Evolutionary conservation across 139 green algal species (phyloP), one percentile per base, ranked within the genome.

Genomic region (Diplosphaera chodatii): DNA sequence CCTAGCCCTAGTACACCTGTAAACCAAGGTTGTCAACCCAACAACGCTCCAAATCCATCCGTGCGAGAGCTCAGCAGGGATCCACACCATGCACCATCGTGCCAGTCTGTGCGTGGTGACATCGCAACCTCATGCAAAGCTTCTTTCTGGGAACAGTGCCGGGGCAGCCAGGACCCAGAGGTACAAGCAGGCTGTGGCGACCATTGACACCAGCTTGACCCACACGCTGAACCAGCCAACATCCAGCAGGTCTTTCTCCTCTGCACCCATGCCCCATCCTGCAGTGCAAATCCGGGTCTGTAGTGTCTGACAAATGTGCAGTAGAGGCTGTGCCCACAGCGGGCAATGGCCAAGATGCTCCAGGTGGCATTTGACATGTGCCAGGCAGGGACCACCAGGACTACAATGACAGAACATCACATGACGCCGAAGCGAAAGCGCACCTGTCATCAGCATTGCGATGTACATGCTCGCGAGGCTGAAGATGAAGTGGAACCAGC

Each of bases 401-500:
- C 10, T 13, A 59, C 16, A 23, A 59, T 59, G 18, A 5, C 48
- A 59, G 48, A 3, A 25, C 10, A 59, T 8, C 37, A 48, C 10
- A 48, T 48, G 37, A 48, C 37, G 37, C 13, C 8, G 10, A 48
- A 10, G 32, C 5, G 23, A 5, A 23, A 27, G 34, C 66, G 15
- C 66, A 70, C 66, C 69, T 3, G 95, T 99, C 85, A 99, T 91
- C 27, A 98, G 87, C 95, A 98, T 99, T 23, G 90, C 91, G 30
- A 97, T 88, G 82, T 98, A 99, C 84, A 94, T 92, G 82, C 75
- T 88, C 1, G 93, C 94, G 64, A 98, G 82, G 1, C 92, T 91
- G 76, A 99, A 99, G 56, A 99, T 90, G 64, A 96, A 64, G 84
- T 99, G 95, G 85, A 99, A 99, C 84, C 98, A 97, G 27, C 40